A percentile compares a stretch with the other conserved stretches of the same genome.
Evolutionary conservation across 176 grass and related monocot species (phyloP).

Genomic region (Oryza punctata): DNA sequence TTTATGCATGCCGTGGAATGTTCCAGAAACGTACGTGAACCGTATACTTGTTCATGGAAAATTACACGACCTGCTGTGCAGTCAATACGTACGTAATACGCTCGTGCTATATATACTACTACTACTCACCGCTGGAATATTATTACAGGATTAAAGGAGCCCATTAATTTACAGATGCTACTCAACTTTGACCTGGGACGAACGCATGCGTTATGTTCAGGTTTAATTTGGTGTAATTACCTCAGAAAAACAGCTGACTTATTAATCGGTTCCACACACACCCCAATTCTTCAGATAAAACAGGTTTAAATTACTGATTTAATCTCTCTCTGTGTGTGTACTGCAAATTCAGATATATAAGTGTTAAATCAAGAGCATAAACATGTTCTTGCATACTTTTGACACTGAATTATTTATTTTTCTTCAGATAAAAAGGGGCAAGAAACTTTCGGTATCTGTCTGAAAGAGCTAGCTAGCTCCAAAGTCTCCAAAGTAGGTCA

Average conservation of each 20-base stretch:
- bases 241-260: background rate
- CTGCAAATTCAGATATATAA: background rate
- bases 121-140: too few relatives aligned
- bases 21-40: background rate
- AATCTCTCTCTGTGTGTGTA: background rate
- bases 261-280: background rate
- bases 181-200: background rate
- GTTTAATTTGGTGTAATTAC: background rate
- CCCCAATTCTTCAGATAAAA: background rate
- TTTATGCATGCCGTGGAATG: background rate
- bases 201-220: too few relatives aligned
- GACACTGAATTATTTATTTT: background rate
- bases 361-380: background rate
- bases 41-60: background rate
- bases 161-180: background rate
- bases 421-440: background rate
- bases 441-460: background rate
- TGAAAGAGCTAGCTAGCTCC: conserved; percentile 2
- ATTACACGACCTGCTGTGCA: background rate
- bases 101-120: background rate
- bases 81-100: background rate
- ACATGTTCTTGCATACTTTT: background rate
- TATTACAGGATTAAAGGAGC: background rate
- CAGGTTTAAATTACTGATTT: background rate
- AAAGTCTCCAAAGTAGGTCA: conserved; percentile 25